phyloP scores from a whole-genome alignment of 768 basidiomycete genomes.

The Hysterangium stoloniferum region DNA sequence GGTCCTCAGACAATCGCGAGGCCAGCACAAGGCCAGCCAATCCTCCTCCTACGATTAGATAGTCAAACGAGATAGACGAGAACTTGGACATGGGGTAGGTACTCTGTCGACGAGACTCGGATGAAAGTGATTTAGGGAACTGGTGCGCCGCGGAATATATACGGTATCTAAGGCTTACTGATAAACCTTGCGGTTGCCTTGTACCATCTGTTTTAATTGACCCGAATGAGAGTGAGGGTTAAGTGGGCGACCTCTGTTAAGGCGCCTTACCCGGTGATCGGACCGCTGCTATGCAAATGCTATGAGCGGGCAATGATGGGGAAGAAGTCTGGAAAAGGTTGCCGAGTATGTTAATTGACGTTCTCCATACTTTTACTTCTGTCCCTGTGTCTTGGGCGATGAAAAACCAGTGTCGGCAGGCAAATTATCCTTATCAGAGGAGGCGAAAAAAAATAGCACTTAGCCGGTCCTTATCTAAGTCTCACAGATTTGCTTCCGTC shows the following conservation, averaged over 20 bases:
- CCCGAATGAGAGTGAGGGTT: not conserved
- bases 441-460: too few species aligned
- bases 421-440: too few species aligned
- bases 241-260: not conserved
- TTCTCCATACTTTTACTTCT: too few species aligned
- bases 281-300: too few species aligned
- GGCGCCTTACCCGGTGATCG: too few species aligned
- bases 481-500: too few species aligned
- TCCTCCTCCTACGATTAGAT: slow-evolving; percentile 43
- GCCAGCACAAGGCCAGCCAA: slow-evolving; percentile 41
- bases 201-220: not conserved
- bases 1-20: slow-evolving; percentile 36
- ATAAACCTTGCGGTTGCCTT: not conserved
- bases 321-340: too few species aligned
- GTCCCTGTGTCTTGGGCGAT: too few species aligned
- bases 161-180: not conserved
- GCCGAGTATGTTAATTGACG: too few species aligned
- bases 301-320: too few species aligned
- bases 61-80: slow-evolving; percentile 27
- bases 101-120: not conserved
- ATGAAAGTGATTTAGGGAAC: not conserved
- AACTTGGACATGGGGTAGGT: not conserved
- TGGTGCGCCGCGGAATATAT: not conserved
- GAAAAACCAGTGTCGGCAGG: too few species aligned
- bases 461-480: too few species aligned